Base-by-base conservation (phyloP, 371 early-diverging fungal species). In the Apophysomyces trapeziformis region DNA sequence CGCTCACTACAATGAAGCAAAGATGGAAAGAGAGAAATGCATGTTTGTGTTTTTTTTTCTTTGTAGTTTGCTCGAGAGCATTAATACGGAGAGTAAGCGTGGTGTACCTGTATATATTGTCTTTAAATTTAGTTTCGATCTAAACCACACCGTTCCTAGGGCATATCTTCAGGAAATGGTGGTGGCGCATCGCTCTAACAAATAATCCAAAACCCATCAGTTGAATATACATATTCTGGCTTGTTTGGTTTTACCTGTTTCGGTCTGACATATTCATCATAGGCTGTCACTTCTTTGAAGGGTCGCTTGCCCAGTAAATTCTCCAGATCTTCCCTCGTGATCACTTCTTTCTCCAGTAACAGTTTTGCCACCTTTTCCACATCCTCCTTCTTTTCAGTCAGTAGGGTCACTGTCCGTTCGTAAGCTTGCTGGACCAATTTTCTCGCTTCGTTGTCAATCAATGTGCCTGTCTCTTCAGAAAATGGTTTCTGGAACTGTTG, bases 361-460 rank as follows among this genome's bases (percentile, higher is more conserved):
- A 92, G 77, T 70, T 89, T 82, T 11, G 99, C 99, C 1, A 99
- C 95, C 86, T 93, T 95, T 74, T 96, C 95, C 18, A 99, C 94
- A 54, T 92, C 92, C 1, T 62, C 90, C 68, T 87, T 89, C 79
- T 89, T 91, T 69, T 93, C 91, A 4, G 85, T 92, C 64, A 99
- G 76, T 44, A 99, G 82, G 18, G 86, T 66, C 12, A 86, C 74
- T 4, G 98, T 98, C 38, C 93, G 82, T n/a, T 85, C 74, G 79
- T 96, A 96, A 1, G 98, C 96, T 11, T 75, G 68, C n/a, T 79
- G 78, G 26, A 99, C 90, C 76, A 98, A 77, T 36, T 76, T 77
- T 38, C 98, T 87, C 26, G 92, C 99, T 77, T 98, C 98, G 62
- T 89, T 87, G 76, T 99, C 99, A 64, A 99, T 99, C 74, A 99